A percentile compares a stretch with the other conserved stretches of the same genome.
Evolutionary conservation across 2,329 filamentous ascomycete species (phyloP).

Genomic region (Fusarium piperis): DNA sequence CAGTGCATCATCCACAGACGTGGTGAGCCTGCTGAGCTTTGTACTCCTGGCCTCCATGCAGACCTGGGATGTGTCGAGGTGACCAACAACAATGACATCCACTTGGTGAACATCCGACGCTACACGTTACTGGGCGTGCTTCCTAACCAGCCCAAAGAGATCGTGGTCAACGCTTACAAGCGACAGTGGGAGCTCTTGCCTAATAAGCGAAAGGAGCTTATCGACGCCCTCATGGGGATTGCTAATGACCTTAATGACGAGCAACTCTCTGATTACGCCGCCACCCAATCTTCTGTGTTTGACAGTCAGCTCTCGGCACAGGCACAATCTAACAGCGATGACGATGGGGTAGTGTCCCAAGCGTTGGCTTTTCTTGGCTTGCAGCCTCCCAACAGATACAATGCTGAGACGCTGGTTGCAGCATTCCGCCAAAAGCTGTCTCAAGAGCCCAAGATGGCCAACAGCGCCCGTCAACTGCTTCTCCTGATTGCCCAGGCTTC

Average conservation of each 20-base stretch:
- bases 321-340: constrained; percentile 41
- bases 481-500: constrained; percentile 48
- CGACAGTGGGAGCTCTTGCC: constrained; percentile 52
- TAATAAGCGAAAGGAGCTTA: constrained; percentile 42
- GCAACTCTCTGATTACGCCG: constrained; percentile 49
- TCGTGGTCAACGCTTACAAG: constrained; percentile 52
- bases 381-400: constrained; percentile 48
- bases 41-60: constrained; percentile 45
- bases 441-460: constrained; percentile 45
- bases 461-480: constrained; percentile 47
- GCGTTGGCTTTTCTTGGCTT: constrained; percentile 49
- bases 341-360: constrained; percentile 45
- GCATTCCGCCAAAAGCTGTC: constrained; percentile 49
- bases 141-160: constrained; percentile 48
- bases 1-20: constrained; percentile 54
- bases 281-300: constrained; percentile 52
- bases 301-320: constrained; percentile 49
- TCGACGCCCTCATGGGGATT: constrained; percentile 47
- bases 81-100: constrained; percentile 37
- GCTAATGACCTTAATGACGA: constrained; percentile 50
- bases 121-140: constrained; percentile 52
- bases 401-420: constrained; percentile 46
- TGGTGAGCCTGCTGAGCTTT: constrained; percentile 47
- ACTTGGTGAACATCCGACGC: constrained; percentile 44
- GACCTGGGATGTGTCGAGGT: constrained; percentile 47